Conservation (phyloP, 2,329 filamentous ascomycete genomes). For the Zasmidium cellare region DNA sequence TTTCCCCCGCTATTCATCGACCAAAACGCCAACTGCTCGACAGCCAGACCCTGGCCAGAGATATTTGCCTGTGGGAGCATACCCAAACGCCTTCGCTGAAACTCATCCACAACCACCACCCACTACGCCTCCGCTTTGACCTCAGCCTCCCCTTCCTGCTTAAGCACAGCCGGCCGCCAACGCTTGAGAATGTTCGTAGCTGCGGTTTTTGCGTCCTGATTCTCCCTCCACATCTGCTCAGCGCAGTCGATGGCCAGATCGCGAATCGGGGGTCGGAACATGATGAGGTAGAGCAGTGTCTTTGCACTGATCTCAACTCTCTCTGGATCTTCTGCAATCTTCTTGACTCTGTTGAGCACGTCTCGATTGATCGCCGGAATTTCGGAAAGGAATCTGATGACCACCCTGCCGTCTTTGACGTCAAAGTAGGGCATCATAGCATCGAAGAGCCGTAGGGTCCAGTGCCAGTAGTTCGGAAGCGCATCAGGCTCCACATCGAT, state of each 20-base stretch:
- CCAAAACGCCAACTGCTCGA: too few species aligned
- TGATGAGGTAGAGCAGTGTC: constrained; percentile 59
- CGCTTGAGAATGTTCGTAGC: constrained; percentile 56
- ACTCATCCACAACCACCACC: constrained; percentile 1
- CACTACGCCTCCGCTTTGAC: constrained; percentile 20
- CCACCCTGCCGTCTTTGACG: constrained; percentile 74
- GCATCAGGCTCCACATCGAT: constrained; percentile 14
- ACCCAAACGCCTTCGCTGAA: constrained; percentile 8
- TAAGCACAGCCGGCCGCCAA: constrained; percentile 54
- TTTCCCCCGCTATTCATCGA: too few species aligned
- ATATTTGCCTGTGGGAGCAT: not conserved
- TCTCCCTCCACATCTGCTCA: constrained; percentile 59
- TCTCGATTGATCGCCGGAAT: constrained; percentile 74
- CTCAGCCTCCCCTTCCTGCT: constrained; percentile 21
- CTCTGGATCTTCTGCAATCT: constrained; percentile 64
- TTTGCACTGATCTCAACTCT: constrained; percentile 60
- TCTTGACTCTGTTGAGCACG: constrained; percentile 71
- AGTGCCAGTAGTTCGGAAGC: constrained; percentile 30
- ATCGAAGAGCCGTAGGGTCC: constrained; percentile 63
- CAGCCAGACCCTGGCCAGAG: not conserved
- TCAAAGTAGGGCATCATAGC: constrained; percentile 91
- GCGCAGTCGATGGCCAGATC: constrained; percentile 59
- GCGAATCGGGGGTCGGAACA: constrained; percentile 61
- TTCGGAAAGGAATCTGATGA: constrained; percentile 89
- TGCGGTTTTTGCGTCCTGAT: constrained; percentile 47